Conservation (phyloP, 495 filamentous ascomycete species). For the Neurospora discreta region DNA sequence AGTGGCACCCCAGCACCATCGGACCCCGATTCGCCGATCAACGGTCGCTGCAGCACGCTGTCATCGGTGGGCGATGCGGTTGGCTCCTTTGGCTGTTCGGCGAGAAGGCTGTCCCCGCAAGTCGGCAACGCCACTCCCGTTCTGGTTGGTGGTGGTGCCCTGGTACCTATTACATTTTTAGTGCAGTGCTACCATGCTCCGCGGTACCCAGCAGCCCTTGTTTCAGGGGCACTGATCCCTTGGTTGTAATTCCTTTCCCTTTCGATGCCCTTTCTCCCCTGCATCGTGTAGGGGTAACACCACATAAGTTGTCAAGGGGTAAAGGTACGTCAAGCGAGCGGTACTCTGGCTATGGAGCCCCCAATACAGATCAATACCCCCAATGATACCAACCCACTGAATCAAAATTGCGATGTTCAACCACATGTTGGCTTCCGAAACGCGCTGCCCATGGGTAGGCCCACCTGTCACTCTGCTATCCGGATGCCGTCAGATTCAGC, state of each 20-base stretch:
- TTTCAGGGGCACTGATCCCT: slow-evolving; percentile 1
- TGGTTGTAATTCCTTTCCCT: not conserved
- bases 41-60: not conserved
- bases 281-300: too few relatives aligned
- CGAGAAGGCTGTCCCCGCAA: not conserved
- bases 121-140: not conserved
- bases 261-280: not conserved
- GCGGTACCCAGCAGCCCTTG: not conserved
- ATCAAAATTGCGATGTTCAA: not conserved
- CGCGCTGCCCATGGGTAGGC: not conserved
- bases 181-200: too few relatives aligned
- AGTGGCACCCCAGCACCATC: not conserved
- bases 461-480: not conserved
- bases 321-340: too few relatives aligned
- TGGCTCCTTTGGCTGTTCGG: slow-evolving; percentile 2
- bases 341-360: too few relatives aligned
- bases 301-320: too few relatives aligned
- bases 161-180: too few relatives aligned
- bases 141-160: not conserved
- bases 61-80: not conserved
- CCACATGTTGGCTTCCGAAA: not conserved
- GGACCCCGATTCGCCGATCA: not conserved
- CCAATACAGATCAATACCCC: too few relatives aligned
- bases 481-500: not conserved
- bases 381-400: not conserved